Conservation (phyloP, 2,329 filamentous ascomycete species). For the Phyllosticta ampelicida region DNA sequence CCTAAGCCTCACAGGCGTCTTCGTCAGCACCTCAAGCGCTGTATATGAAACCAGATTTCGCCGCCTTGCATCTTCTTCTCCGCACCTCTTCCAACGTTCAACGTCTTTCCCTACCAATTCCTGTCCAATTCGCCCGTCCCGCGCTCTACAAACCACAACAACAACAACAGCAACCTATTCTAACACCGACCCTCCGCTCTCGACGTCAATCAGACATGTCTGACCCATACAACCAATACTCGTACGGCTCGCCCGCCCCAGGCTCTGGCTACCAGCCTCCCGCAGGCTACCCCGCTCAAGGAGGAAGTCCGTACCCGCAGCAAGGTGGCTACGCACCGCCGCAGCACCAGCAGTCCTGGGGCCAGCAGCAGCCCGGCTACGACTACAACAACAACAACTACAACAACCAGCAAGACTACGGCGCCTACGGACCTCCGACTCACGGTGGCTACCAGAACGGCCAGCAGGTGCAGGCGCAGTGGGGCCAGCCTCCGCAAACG, state of each 20-base stretch:
- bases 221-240: constrained; percentile 21
- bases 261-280: constrained; percentile 17
- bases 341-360: background rate
- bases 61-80: background rate
- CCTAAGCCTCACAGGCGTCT: background rate
- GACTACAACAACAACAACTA: constrained; percentile 14
- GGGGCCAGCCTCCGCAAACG: constrained; percentile 4
- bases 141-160: too few species aligned
- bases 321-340: constrained; percentile 13
- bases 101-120: background rate
- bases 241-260: constrained; percentile 22
- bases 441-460: constrained; percentile 41
- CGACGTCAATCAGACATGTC: too few species aligned
- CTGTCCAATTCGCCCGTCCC: too few species aligned
- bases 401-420: constrained; percentile 28
- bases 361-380: constrained; percentile 13
- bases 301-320: constrained; percentile 10
- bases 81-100: background rate
- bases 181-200: too few species aligned
- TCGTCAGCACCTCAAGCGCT: background rate
- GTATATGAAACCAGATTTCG: background rate
- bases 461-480: constrained; percentile 16
- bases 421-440: constrained; percentile 36
- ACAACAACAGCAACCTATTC: background rate
- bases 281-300: constrained; percentile 12